Evolutionary conservation across 768 basidiomycete genomes (phyloP), one percentile per base, ranked within the genome.

Genomic region (Thelephora aurantiotincta): DNA sequence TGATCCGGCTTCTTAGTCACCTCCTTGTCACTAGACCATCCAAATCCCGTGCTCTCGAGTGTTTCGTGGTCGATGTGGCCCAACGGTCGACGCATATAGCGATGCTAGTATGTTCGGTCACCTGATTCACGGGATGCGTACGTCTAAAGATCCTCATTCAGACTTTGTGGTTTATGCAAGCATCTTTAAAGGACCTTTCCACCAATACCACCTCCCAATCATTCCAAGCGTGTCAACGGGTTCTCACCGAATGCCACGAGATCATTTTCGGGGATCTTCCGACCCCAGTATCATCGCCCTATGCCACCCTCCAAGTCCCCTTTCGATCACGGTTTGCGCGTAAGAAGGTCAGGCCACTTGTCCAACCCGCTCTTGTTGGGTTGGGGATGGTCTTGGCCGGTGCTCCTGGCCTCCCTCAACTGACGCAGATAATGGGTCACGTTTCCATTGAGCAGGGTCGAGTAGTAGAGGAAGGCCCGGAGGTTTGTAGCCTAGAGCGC

Each of bases 141-240:
- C 38, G 35, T 46, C 45, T 44, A 13, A 54, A 48, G n/a, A 54
- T 43, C 22, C 19, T 22, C 44, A 19, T 20, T 6, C 59, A 93
- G 91, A 97, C 96, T 0, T 67, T 99, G 41, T 98, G 94, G 92
- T 96, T 93, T 65, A 93, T 98, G 84, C 96, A 98, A 75, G 89
- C 94, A 13, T 80, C 86, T 22, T 71, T 99, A 16, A 78, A 77
- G 49, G 96, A 99, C 63, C 70, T 97, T 6, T 74, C 81, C 0
- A 56, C 64, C 41, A 52, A 56, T 34, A 73, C 78, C 45, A 74
- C 78, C 43, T 81, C 89, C 2, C 74, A 67, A 37, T 88, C 91
- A 0, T 97, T 97, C 65, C 68, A 77, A 43, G 83, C 94, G 49
- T 98, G 96, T 62, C 90, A 93, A 63, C 78, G 94, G 51, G 78